phyloP scores from a whole-genome alignment of 192 early-diverging fungal genomes.

The Backusella tuberculispora region DNA sequence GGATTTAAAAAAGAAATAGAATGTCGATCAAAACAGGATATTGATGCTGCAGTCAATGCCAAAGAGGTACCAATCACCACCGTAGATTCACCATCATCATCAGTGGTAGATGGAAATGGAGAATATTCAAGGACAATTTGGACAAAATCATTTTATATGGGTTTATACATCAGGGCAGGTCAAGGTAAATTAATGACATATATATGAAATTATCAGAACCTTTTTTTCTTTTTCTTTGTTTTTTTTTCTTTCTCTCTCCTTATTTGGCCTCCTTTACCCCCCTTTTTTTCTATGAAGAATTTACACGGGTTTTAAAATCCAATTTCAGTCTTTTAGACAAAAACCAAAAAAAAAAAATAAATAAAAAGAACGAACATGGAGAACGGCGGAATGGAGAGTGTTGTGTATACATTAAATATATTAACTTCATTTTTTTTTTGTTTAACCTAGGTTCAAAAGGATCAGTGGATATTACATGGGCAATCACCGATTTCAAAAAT shows the following conservation, averaged over 20 bases:
- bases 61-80: too few relatives aligned
- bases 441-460: background rate
- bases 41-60: background rate
- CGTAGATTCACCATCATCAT: background rate
- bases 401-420: too few relatives aligned
- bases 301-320: too few relatives aligned
- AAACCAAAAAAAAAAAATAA: too few relatives aligned
- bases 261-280: too few relatives aligned
- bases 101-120: background rate
- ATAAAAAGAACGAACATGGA: too few relatives aligned
- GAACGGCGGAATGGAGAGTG: too few relatives aligned
- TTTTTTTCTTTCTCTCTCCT: too few relatives aligned
- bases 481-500: background rate
- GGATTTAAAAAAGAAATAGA: conserved; percentile 51
- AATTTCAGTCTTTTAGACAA: too few relatives aligned
- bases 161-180: conserved; percentile 19
- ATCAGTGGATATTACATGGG: background rate
- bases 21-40: background rate
- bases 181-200: conserved; percentile 9
- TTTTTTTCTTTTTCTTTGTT: background rate
- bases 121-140: background rate
- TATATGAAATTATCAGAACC: background rate
- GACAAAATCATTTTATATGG: conserved; percentile 29
- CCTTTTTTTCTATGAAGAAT: too few relatives aligned
- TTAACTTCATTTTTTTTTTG: background rate